These are phyloP conservation scores for Atkinsonella hypoxylon DNA, from an alignment of 2,329 filamentous ascomycete species.

Conservation along the genomic window DNA sequence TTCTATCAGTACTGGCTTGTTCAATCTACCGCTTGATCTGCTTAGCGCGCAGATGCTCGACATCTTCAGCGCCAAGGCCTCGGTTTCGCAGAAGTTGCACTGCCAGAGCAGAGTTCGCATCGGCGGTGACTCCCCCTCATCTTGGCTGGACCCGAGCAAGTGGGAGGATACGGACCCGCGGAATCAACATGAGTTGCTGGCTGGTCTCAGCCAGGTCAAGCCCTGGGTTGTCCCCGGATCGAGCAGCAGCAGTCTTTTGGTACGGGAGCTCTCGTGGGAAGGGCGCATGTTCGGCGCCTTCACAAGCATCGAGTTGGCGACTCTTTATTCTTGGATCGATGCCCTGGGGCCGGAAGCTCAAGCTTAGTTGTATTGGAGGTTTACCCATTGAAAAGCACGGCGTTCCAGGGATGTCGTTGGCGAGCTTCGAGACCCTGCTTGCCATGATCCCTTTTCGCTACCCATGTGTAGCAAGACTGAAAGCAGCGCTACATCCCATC, in stretches of 20 bases:
- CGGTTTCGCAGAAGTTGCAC: slow-evolving; percentile 4
- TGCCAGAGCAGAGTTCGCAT: slow-evolving; percentile 5
- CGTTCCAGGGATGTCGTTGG: too few species aligned
- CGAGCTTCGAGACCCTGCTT: too few species aligned
- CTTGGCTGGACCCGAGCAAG: slow-evolving; percentile 4
- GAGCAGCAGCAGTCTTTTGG: slow-evolving; percentile 26
- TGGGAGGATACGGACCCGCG: neutral
- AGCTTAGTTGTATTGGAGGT: too few species aligned
- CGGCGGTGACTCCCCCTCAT: slow-evolving; percentile 2
- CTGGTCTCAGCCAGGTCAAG: slow-evolving; percentile 2
- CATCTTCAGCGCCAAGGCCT: slow-evolving; percentile 7
- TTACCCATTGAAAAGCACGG: too few species aligned
- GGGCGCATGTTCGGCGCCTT: slow-evolving; percentile 39
- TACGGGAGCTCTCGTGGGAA: slow-evolving; percentile 31
- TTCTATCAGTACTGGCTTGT: too few species aligned
- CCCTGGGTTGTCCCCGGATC: slow-evolving; percentile 29
- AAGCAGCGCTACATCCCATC: too few species aligned
- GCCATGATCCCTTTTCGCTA: too few species aligned
- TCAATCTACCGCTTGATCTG: too few species aligned
- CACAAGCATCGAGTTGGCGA: slow-evolving; percentile 25
- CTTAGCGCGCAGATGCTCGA: neutral
- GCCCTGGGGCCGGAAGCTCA: too few species aligned
- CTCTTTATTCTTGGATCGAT: slow-evolving; percentile 8
- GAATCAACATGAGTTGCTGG: slow-evolving; percentile 1
- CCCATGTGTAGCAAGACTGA: too few species aligned